Conservation (phyloP, 2,329 filamentous ascomycete genomes). For the Paraconiothyrium sp. region DNA sequence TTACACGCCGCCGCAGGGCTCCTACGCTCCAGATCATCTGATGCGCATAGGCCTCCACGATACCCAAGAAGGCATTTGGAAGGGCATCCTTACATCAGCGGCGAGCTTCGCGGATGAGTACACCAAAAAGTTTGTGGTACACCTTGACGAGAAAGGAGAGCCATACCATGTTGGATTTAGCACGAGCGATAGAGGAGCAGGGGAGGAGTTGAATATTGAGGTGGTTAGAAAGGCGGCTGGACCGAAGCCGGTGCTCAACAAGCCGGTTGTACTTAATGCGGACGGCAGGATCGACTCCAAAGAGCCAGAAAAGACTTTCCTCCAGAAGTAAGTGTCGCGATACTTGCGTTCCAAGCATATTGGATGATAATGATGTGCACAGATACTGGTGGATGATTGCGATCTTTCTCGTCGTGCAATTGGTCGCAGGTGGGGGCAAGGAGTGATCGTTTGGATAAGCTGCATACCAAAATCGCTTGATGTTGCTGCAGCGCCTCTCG, state of each 20-base stretch:
- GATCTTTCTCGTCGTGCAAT: slow-evolving; percentile 57
- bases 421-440: slow-evolving; percentile 55
- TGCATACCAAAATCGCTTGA: not conserved
- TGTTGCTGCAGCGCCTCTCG: not conserved
- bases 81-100: slow-evolving; percentile 57
- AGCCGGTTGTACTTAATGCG: slow-evolving; percentile 65
- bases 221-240: slow-evolving; percentile 52
- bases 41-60: slow-evolving; percentile 57
- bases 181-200: slow-evolving; percentile 42
- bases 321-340: slow-evolving; percentile 58
- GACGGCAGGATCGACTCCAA: slow-evolving; percentile 61
- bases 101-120: slow-evolving; percentile 53
- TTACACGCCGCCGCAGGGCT: slow-evolving; percentile 48
- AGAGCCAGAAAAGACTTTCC: slow-evolving; percentile 60
- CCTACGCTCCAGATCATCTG: slow-evolving; percentile 48
- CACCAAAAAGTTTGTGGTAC: slow-evolving; percentile 55
- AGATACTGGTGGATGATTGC: slow-evolving; percentile 63
- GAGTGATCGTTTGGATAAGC: slow-evolving; percentile 16
- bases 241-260: slow-evolving; percentile 58
- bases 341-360: not conserved
- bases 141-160: slow-evolving; percentile 55
- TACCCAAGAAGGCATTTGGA: slow-evolving; percentile 50
- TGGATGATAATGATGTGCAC: slow-evolving; percentile 25
- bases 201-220: slow-evolving; percentile 54
- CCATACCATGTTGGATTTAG: slow-evolving; percentile 58